phyloP scores from a whole-genome alignment of 305 asterid species.

The Fraxinus angustifolia region DNA sequence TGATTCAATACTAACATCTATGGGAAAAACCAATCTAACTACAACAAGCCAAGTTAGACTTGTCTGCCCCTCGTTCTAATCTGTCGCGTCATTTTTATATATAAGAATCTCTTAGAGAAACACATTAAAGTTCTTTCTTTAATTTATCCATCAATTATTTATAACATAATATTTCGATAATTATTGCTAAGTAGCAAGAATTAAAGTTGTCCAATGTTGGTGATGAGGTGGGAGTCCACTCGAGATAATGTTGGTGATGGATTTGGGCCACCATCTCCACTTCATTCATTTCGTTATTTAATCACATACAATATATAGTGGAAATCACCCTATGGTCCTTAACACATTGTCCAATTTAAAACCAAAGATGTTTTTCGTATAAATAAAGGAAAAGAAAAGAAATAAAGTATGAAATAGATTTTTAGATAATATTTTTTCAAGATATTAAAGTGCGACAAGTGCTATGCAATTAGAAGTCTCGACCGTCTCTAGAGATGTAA shows the following conservation, averaged over 20 bases:
- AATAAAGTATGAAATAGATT: neutral
- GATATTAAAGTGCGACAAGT: neutral
- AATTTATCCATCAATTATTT: neutral
- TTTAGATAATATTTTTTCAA: neutral
- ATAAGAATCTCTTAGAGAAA: neutral
- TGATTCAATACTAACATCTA: neutral
- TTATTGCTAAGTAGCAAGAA: slow-evolving; percentile 16
- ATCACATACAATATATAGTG: neutral
- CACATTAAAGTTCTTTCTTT: neutral
- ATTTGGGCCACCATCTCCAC: slow-evolving; percentile 25
- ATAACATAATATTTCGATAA: neutral
- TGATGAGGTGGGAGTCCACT: slow-evolving; percentile 43
- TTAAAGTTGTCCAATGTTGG: slow-evolving; percentile 35
- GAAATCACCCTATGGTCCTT: neutral
- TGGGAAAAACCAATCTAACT: neutral
- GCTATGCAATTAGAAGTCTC: neutral
- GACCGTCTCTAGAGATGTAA: neutral
- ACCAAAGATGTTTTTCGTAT: neutral
- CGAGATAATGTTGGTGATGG: slow-evolving; percentile 28
- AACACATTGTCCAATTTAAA: neutral
- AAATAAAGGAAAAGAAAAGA: neutral
- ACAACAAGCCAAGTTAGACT: neutral
- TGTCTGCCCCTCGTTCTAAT: neutral
- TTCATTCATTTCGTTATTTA: slow-evolving; percentile 1
- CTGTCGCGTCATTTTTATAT: neutral